Evolutionary conservation across 805 yeast species (phyloP), one percentile per base, ranked within the genome.

Genomic region (Candida orba): DNA sequence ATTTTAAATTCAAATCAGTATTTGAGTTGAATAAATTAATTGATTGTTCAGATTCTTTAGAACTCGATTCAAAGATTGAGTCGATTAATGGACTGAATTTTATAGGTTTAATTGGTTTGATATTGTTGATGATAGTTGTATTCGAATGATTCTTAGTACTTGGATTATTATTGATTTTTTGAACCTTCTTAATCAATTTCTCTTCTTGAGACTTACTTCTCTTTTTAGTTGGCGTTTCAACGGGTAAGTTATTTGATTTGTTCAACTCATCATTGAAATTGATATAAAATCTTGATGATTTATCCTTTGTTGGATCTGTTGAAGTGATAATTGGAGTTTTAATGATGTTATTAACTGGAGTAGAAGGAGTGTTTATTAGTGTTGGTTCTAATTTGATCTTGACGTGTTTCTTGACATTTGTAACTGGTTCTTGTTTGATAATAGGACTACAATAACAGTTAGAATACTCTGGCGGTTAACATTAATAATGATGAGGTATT

Each of bases 341-440:
- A 10, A 36, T 34, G 13, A 45, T 44, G 29, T 46, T 51, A 34
- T 48, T 49, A 3, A 23, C 29, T 7, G 58, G 58, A 1, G 58
- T 54, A 6, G 46, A 41, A 6, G 58, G 58, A 5, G 18, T 24
- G 10, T 14, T 36, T 8, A 42, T 42, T 18, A 34, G 24, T 3
- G 40, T 45, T 9, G 56, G 52, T 36, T 54, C 57, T 5, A 36
- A 3, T 37, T 54, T 54, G 44, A 54, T 47, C 45, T 41, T 50
- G 34, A 52, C 53, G 4, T 52, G 53, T 20, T 52, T 48, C 42
- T 43, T 27, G 9, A 27, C 29, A 27, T 13, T 43, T 5, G 22
- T 10, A 2, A 27, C 30, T 31, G 41, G 36, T 22, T 31, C 41
- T 23, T 38, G 41, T 15, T 38, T 38, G 15, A 32, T 31, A 27